A percentile compares a stretch with the other conserved stretches of the same genome.
These are phyloP conservation scores for Mycena leptocephala DNA, from an alignment of 768 basidiomycete genomes.

Conservation along the genomic window DNA sequence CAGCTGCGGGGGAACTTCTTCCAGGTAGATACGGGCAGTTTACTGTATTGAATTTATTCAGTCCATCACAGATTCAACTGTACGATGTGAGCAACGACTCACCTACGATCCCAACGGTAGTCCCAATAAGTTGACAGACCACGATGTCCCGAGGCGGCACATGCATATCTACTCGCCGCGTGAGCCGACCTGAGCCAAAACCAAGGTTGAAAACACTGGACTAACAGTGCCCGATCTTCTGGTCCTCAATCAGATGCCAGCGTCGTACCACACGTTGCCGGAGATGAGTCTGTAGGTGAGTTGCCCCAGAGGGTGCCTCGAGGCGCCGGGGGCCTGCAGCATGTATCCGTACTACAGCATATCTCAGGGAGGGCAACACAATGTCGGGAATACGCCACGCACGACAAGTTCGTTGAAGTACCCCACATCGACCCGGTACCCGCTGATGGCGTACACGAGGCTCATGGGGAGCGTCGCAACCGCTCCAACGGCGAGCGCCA, in stretches of 20 bases:
- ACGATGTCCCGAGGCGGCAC: not conserved
- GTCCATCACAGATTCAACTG: not conserved
- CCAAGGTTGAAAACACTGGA: not conserved
- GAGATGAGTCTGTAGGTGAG: not conserved
- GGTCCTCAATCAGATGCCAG: conserved; percentile 1
- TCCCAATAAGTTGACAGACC: not conserved
- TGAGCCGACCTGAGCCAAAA: not conserved
- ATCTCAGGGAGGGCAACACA: too few species aligned
- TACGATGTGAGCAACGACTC: not conserved
- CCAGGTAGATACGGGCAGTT: not conserved
- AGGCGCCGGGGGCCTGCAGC: not conserved
- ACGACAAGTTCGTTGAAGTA: not conserved
- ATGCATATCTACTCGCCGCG: not conserved
- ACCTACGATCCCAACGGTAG: not conserved
- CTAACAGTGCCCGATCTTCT: not conserved
- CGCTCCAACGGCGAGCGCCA: not conserved
- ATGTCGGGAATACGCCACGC: not conserved
- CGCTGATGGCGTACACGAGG: not conserved
- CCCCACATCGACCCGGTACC: not conserved
- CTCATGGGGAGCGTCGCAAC: not conserved
- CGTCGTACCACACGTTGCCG: conserved; percentile 7
- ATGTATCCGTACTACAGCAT: not conserved
- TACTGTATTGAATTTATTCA: not conserved
- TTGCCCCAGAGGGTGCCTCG: conserved; percentile 1
- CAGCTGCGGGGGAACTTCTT: not conserved